Evolutionary conservation across 495 filamentous ascomycete species (phyloP).

Genomic region (Achaetomiella virescens): DNA sequence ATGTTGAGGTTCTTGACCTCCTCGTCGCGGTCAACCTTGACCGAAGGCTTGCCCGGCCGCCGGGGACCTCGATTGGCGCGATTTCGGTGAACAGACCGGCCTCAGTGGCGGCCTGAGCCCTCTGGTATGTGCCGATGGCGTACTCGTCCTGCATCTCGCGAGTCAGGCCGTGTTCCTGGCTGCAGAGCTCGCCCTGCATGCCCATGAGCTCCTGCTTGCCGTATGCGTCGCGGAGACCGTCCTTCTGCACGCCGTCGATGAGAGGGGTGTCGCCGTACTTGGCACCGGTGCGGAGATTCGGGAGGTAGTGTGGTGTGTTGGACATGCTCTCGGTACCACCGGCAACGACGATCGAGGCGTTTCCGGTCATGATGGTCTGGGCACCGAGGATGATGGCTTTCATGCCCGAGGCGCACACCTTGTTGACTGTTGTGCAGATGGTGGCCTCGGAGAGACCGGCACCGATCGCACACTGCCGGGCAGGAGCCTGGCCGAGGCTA

Average conservation of each 20-base stretch:
- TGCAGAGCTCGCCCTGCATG: constrained; percentile 84
- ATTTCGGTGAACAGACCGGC: constrained; percentile 82
- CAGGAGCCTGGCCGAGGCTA: constrained; percentile 94
- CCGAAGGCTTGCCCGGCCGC: constrained; percentile 84
- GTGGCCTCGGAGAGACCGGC: constrained; percentile 74
- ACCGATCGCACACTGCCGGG: constrained; percentile 83
- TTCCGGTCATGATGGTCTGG: constrained; percentile 94
- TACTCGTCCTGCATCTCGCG: constrained; percentile 88
- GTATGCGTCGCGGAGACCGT: constrained; percentile 89
- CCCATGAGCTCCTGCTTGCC: constrained; percentile 92
- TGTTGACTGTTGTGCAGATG: constrained; percentile 92
- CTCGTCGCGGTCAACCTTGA: constrained; percentile 78
- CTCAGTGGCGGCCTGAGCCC: constrained; percentile 78
- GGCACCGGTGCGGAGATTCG: constrained; percentile 69
- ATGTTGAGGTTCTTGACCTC: constrained; percentile 97
- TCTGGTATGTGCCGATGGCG: constrained; percentile 85
- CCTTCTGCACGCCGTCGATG: constrained; percentile 84
- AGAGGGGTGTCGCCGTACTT: constrained; percentile 86
- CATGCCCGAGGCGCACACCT: constrained; percentile 90
- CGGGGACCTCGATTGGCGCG: constrained; percentile 78
- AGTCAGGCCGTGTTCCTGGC: constrained; percentile 70
- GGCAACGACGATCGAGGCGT: constrained; percentile 80
- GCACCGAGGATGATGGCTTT: constrained; percentile 94
- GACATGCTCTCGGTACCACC: constrained; percentile 97
- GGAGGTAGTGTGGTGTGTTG: constrained; percentile 94